phyloP scores from a whole-genome alignment of 2,329 filamentous ascomycete genomes.

The Alternaria rosae region DNA sequence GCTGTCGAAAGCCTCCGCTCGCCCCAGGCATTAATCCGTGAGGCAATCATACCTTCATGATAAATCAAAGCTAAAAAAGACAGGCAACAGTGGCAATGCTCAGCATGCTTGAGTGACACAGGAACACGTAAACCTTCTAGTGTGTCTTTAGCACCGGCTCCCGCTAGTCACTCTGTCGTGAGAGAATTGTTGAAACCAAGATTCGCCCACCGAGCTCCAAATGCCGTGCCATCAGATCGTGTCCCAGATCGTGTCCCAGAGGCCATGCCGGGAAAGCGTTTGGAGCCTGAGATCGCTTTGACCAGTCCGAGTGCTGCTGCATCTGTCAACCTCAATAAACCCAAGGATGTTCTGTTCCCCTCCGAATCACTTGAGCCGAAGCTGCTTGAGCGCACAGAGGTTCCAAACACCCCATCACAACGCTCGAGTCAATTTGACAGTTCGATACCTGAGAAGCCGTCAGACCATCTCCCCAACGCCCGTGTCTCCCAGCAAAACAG shows the following conservation, averaged over 20 bases:
- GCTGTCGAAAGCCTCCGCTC: constrained; percentile 40
- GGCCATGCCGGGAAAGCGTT: neutral
- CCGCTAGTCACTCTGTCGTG: neutral
- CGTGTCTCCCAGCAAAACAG: neutral
- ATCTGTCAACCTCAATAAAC: neutral
- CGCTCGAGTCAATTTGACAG: constrained; percentile 12
- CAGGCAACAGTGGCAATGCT: constrained; percentile 22
- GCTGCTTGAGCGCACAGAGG: constrained; percentile 8
- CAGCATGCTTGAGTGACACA: constrained; percentile 17
- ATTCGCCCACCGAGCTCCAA: neutral
- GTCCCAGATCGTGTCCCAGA: neutral
- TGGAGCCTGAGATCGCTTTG: neutral
- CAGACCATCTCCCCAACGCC: neutral
- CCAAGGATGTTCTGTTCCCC: neutral
- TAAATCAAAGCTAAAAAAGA: constrained; percentile 8
- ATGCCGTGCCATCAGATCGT: neutral
- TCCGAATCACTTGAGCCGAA: neutral
- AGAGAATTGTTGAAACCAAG: constrained; percentile 6
- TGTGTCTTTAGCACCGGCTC: neutral
- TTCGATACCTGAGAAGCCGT: neutral
- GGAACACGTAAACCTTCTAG: neutral
- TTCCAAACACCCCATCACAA: constrained; percentile 27
- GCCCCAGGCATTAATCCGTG: constrained; percentile 17
- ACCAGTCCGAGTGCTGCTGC: neutral
- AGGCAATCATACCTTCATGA: neutral